These are phyloP conservation scores for Prototheca cutis DNA, from an alignment of 163 green algal species.

Conservation along the genomic window DNA sequence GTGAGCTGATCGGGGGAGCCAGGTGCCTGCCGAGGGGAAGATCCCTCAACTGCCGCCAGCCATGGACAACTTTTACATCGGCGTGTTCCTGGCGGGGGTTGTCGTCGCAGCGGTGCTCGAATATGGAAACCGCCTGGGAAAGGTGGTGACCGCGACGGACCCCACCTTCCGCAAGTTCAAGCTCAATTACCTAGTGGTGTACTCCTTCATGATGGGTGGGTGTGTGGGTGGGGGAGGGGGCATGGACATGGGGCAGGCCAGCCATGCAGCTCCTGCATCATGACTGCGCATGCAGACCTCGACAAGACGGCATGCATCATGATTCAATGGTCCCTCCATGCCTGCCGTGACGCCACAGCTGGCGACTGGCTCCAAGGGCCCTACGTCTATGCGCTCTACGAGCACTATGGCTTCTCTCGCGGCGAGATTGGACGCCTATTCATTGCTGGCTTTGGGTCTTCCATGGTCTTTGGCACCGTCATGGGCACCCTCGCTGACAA, in stretches of 20 bases:
- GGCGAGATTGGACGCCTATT: conserved; percentile 82
- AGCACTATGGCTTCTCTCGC: conserved; percentile 73
- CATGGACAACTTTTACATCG: conserved; percentile 56
- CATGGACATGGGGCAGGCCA: no score
- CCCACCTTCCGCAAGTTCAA: conserved; percentile 62
- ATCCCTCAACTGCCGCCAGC: neutral
- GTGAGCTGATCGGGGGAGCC: no score
- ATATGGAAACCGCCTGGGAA: conserved; percentile 26
- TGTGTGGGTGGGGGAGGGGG: conserved; percentile 1
- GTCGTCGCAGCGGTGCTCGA: conserved; percentile 44
- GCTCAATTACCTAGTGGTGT: conserved; percentile 91
- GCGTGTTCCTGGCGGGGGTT: conserved; percentile 42
- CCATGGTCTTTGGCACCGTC: conserved; percentile 81
- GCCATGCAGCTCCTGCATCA: no score
- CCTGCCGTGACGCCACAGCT: conserved; percentile 51
- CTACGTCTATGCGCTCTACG: conserved; percentile 86
- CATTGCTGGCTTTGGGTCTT: conserved; percentile 84
- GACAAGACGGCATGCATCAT: no score
- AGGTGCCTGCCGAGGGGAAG: no score
- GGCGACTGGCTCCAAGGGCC: conserved; percentile 89
- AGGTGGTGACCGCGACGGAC: conserved; percentile 1
- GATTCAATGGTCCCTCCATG: neutral
- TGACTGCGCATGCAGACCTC: no score
- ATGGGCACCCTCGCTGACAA: conserved; percentile 76
- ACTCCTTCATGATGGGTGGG: conserved; percentile 94